phyloP scores from a whole-genome alignment of 352 stramenopile species.

The Phytophthora quininea region DNA sequence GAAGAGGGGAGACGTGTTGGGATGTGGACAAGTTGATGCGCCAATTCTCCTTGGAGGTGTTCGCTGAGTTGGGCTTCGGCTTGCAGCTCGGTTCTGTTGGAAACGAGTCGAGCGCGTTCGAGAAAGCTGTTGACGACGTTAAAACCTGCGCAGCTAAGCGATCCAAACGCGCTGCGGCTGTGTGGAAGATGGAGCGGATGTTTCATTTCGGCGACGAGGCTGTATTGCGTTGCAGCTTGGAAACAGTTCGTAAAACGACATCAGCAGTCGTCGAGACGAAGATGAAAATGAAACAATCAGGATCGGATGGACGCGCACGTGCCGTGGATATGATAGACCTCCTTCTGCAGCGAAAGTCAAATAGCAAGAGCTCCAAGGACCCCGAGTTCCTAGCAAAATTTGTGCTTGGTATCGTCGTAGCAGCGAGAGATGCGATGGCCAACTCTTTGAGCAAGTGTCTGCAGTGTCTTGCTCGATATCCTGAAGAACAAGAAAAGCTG shows the following conservation, averaged over 20 bases:
- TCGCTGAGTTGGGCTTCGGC: constrained; percentile 41
- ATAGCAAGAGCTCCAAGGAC: constrained; percentile 22
- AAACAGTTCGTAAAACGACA: constrained; percentile 25
- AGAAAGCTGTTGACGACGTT: constrained; percentile 32
- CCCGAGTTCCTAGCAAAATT: constrained; percentile 58
- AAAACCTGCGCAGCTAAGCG: constrained; percentile 18
- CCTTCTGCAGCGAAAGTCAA: constrained; percentile 24
- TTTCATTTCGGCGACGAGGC: constrained; percentile 39
- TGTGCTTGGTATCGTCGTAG: constrained; percentile 54
- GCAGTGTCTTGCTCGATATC: constrained; percentile 57
- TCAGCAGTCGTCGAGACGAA: constrained; percentile 27
- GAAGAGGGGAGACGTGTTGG: constrained; percentile 1
- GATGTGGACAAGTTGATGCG: constrained; percentile 35
- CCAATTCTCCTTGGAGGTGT: constrained; percentile 38
- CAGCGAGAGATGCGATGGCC: constrained; percentile 70
- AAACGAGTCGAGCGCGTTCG: constrained; percentile 13
- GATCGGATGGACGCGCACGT: constrained; percentile 2
- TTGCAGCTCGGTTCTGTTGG: constrained; percentile 24
- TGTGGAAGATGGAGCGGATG: constrained; percentile 43
- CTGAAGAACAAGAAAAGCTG: constrained; percentile 59
- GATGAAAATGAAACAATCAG: constrained; percentile 1
- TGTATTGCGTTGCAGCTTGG: constrained; percentile 27
- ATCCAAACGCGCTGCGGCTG: constrained; percentile 16
- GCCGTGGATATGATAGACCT: constrained; percentile 28
- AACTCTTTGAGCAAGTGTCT: constrained; percentile 65